Evolutionary conservation across 2,329 filamentous ascomycete species (phyloP), one percentile per base, ranked within the genome.

Genomic region (Sclerotinia glacialis): DNA sequence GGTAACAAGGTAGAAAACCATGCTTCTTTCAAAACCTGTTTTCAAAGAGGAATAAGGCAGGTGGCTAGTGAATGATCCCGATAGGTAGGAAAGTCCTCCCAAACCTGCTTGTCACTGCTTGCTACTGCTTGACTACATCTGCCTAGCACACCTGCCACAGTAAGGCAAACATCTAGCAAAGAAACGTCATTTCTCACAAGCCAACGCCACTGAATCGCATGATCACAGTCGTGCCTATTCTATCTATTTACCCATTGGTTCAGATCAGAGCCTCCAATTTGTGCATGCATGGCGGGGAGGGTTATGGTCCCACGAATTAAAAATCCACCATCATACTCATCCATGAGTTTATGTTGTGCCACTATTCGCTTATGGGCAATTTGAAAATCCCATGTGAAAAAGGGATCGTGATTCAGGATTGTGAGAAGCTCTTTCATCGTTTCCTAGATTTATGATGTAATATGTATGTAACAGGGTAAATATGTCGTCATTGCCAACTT

Each of bases 141-240:
- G 5, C 23, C 54, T 21, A 14, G 8, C 7, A 26, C 18, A 56
- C 37, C n/a, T 59, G 26, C 56, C 28, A 37, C 56, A 46, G 18
- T 28, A 47, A n/a, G 42, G 44, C 42, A 60, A 44, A 18, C 1
- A 46, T 46, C 21, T 46, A 26, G 21, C 31, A 11, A 49, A 37
- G 44, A 49, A 59, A 60, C 58, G 58, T 60, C 58, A 60, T 60
- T n/a, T 21, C n/a, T 26, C 28, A 61, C 28, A 21, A 58, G 21
- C 21, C 5, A 23, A 40, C 44, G 58, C 44, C 58, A 49, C 44
- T 49, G 28, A 31, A 31, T 60, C 58, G 28, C 44, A 49, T 60
- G 44, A 49, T 60, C 58, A 26, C 26, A 21, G 26, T 37, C 47
- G 58, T 60, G 58, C 44, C 58, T 60, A 37, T 47, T 26, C n/a